Evolutionary conservation across 371 early-diverging fungal species (phyloP).

Genomic region (Apophysomyces elegans): DNA sequence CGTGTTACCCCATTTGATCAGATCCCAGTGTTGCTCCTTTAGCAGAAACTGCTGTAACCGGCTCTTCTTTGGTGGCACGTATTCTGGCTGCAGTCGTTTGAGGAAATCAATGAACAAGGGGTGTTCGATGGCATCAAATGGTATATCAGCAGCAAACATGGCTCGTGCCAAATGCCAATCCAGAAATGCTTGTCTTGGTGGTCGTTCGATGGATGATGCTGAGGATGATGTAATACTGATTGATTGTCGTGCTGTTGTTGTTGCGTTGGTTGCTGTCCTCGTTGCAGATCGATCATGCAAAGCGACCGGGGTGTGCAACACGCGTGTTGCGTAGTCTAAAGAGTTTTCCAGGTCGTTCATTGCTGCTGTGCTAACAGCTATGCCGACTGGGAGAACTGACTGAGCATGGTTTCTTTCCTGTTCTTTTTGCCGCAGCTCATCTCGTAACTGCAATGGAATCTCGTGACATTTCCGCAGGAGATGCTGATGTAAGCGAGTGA

Average conservation of each 20-base stretch:
- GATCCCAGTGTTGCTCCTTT: slow-evolving; percentile 49
- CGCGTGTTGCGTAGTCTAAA: neutral
- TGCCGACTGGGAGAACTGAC: neutral
- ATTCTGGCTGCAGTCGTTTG: slow-evolving; percentile 38
- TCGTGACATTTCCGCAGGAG: slow-evolving; percentile 33
- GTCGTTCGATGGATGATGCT: neutral
- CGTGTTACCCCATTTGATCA: slow-evolving; percentile 20
- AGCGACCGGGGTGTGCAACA: neutral
- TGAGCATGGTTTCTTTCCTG: slow-evolving; percentile 2
- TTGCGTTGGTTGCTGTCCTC: neutral
- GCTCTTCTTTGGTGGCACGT: slow-evolving; percentile 29
- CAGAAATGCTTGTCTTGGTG: slow-evolving; percentile 21
- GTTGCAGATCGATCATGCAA: neutral
- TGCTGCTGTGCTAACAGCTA: neutral
- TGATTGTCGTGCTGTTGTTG: slow-evolving; percentile 12
- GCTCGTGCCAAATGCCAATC: slow-evolving; percentile 47
- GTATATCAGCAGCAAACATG: slow-evolving; percentile 38
- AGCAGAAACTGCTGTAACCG: slow-evolving; percentile 36
- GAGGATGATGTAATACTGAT: slow-evolving; percentile 1
- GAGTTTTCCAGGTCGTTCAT: neutral
- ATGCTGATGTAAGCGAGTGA: slow-evolving; percentile 44
- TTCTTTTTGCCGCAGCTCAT: slow-evolving; percentile 33
- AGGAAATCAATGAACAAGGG: slow-evolving; percentile 38
- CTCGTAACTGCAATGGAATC: slow-evolving; percentile 27
- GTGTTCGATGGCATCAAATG: slow-evolving; percentile 36